A percentile compares a stretch with the other conserved stretches of the same genome.
Evolutionary conservation across 2,329 filamentous ascomycete genomes (phyloP).

Genomic region (Penicillium sp.): DNA sequence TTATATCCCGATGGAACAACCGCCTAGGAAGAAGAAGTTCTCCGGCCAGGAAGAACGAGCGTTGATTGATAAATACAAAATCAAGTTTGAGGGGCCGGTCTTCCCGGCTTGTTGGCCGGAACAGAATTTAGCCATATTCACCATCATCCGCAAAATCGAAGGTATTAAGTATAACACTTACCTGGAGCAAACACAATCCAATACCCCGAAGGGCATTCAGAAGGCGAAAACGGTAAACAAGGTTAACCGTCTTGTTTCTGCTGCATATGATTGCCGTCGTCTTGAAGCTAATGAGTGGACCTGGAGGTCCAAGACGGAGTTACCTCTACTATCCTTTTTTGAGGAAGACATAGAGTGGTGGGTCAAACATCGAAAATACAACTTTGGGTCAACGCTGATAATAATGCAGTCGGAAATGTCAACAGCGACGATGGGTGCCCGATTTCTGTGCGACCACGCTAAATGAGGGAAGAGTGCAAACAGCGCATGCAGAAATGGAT

Average conservation of each 20-base stretch:
- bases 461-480: background rate
- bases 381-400: background rate
- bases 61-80: background rate
- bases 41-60: background rate
- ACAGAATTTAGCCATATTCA: background rate
- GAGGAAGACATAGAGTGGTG: background rate
- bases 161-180: background rate
- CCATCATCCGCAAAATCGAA: background rate
- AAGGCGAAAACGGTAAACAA: background rate
- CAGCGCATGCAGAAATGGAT: background rate
- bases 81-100: constrained; percentile 6
- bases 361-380: background rate
- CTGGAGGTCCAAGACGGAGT: background rate
- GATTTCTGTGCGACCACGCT: background rate
- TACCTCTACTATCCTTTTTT: background rate
- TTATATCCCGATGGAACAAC: background rate
- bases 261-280: background rate
- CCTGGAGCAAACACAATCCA: background rate
- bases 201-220: background rate
- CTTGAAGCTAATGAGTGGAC: background rate
- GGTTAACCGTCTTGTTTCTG: background rate
- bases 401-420: background rate
- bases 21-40: background rate
- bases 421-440: background rate
- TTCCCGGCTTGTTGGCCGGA: constrained; percentile 14